phyloP scores from a whole-genome alignment of 768 basidiomycete genomes.

The Kondoa malvinella region DNA sequence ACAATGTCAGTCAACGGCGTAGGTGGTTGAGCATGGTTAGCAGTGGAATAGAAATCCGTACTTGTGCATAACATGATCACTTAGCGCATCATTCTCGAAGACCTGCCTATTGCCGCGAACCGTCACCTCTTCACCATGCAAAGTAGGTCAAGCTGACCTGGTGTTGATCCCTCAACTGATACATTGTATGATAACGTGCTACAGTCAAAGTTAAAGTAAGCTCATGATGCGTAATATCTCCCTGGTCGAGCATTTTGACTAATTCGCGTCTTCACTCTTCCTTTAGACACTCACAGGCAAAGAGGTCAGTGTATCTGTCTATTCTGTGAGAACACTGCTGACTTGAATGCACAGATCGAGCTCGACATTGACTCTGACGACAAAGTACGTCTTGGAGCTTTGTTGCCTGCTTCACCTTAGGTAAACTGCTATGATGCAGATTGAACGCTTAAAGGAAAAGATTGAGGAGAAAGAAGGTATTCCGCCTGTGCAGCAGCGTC shows the following conservation, averaged over 20 bases:
- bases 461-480: constrained; percentile 98
- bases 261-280: background rate
- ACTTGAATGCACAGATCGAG: constrained; percentile 49
- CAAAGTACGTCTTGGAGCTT: constrained; percentile 41
- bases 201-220: constrained; percentile 65
- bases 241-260: constrained; percentile 3
- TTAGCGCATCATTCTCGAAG: no score
- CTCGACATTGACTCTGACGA: constrained; percentile 83
- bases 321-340: background rate
- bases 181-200: no score
- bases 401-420: background rate
- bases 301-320: constrained; percentile 45
- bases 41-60: no score
- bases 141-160: no score
- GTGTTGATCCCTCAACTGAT: no score
- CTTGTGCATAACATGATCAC: no score
- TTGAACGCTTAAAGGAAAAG: constrained; percentile 85
- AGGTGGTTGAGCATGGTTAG: no score
- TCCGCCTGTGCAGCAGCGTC: constrained; percentile 81
- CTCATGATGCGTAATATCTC: background rate
- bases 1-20: background rate
- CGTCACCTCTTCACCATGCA: no score
- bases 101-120: no score
- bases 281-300: constrained; percentile 83
- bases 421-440: constrained; percentile 38